Percentiles rank a stretch among this genome's conserved stretches.
Conservation (phyloP, 1,284 basidiomycete species). For the Anthracocystis setariae region DNA sequence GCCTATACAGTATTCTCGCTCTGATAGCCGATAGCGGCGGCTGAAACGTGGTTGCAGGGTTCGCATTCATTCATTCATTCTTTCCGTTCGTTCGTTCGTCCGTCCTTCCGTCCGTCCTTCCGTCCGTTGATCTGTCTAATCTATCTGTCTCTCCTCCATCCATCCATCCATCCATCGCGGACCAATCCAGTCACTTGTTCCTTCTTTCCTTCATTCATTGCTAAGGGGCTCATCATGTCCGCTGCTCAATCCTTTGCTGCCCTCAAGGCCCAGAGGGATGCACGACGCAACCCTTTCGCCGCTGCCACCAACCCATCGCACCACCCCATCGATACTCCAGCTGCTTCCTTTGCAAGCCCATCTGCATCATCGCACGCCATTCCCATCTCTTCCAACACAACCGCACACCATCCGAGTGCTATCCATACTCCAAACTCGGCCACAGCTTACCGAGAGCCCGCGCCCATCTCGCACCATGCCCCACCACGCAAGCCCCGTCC, state of each 20-base stretch:
- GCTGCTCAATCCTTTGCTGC: conserved; percentile 37
- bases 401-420: background rate
- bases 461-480: background rate
- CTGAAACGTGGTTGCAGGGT: background rate
- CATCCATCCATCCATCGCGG: background rate
- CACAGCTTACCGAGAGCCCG: background rate
- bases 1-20: too few relatives aligned
- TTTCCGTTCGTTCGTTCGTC: background rate
- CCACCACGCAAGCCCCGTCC: conserved; percentile 3
- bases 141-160: background rate
- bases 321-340: background rate
- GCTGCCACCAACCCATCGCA: conserved; percentile 6
- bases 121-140: too few relatives aligned
- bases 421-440: background rate
- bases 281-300: conserved; percentile 23
- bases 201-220: too few relatives aligned
- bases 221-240: conserved; percentile 10
- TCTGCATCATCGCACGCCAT: conserved; percentile 6
- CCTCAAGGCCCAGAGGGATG: conserved; percentile 42
- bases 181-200: background rate
- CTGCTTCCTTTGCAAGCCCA: background rate
- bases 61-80: too few relatives aligned
- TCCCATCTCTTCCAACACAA: conserved; percentile 7
- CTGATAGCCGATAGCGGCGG: background rate
- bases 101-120: too few relatives aligned